phyloP scores from a whole-genome alignment of 768 basidiomycete genomes.

The Chalciporus pseudorubinellus region DNA sequence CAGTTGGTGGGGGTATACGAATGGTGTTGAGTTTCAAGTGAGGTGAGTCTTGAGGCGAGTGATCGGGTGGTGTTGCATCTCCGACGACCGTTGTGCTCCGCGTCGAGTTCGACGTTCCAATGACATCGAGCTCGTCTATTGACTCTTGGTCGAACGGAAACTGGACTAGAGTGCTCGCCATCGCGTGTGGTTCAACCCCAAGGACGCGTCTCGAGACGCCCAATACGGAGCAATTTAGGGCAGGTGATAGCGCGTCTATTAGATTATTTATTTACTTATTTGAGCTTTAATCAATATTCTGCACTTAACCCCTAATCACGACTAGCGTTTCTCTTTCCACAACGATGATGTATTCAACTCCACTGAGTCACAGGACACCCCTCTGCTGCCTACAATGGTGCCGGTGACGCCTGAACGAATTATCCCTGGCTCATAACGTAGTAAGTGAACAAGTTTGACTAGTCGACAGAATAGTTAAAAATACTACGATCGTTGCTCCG shows the following conservation, averaged over 20 bases:
- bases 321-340: too few relatives aligned
- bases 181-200: background rate
- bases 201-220: background rate
- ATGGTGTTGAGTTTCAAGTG: slow-evolving; percentile 2
- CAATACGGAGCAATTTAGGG: slow-evolving; percentile 14
- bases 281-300: too few relatives aligned
- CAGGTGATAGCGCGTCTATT: slow-evolving; percentile 23
- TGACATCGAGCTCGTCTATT: slow-evolving; percentile 30
- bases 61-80: slow-evolving; percentile 25
- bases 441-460: too few relatives aligned
- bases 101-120: slow-evolving; percentile 23
- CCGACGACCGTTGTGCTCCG: slow-evolving; percentile 29
- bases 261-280: too few relatives aligned
- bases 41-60: background rate
- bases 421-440: too few relatives aligned
- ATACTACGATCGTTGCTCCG: too few relatives aligned
- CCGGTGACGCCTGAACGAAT: too few relatives aligned
- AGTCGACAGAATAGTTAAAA: too few relatives aligned
- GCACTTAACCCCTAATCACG: too few relatives aligned
- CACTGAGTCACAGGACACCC: too few relatives aligned
- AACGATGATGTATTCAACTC: too few relatives aligned
- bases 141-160: slow-evolving; percentile 9
- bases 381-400: too few relatives aligned
- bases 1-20: slow-evolving; percentile 10
- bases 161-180: slow-evolving; percentile 3